phyloP scores from a whole-genome alignment of 1,139 yeast genomes.

The Blastobotrys proliferans region DNA sequence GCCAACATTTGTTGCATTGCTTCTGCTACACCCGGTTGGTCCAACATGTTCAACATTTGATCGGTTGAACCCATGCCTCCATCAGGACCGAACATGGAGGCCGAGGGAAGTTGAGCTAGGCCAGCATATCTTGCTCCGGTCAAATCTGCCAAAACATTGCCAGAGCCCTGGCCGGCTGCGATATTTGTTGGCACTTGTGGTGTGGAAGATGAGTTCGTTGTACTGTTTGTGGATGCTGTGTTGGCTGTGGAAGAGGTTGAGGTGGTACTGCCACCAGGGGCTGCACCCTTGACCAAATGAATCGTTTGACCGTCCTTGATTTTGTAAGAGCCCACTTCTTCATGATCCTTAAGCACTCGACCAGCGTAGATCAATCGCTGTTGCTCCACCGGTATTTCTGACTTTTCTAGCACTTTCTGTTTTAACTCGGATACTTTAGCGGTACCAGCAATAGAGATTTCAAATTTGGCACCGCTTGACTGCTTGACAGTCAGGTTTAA shows the following conservation, averaged over 20 bases:
- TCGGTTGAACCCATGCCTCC: conserved; percentile 83
- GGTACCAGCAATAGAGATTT: conserved; percentile 51
- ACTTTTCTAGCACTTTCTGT: conserved; percentile 51
- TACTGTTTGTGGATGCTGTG: conserved; percentile 14
- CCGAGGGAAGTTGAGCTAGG: conserved; percentile 78
- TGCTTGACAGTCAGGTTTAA: conserved; percentile 30
- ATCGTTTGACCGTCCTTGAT: conserved; percentile 82
- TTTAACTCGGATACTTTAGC: conserved; percentile 68
- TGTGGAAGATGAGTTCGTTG: conserved; percentile 26
- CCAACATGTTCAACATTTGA: conserved; percentile 68
- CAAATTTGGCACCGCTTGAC: conserved; percentile 77
- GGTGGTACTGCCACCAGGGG: conserved; percentile 30
- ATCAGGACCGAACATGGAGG: conserved; percentile 90
- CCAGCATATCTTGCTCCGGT: conserved; percentile 98
- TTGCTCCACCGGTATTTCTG: conserved; percentile 65
- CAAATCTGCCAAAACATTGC: conserved; percentile 84
- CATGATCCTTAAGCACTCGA: conserved; percentile 81
- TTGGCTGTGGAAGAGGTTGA: conserved; percentile 18
- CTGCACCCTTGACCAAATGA: conserved; percentile 72
- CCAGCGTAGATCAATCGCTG: conserved; percentile 94
- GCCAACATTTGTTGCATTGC: conserved; percentile 76
- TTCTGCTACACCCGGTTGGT: conserved; percentile 75
- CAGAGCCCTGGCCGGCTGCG: conserved; percentile 84
- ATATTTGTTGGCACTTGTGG: conserved; percentile 61
- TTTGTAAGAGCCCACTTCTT: conserved; percentile 70